Percentiles rank a stretch among this genome's conserved stretches.
Conservation (phyloP, 2,329 filamentous ascomycete species). For the Aspergillus melleus region DNA sequence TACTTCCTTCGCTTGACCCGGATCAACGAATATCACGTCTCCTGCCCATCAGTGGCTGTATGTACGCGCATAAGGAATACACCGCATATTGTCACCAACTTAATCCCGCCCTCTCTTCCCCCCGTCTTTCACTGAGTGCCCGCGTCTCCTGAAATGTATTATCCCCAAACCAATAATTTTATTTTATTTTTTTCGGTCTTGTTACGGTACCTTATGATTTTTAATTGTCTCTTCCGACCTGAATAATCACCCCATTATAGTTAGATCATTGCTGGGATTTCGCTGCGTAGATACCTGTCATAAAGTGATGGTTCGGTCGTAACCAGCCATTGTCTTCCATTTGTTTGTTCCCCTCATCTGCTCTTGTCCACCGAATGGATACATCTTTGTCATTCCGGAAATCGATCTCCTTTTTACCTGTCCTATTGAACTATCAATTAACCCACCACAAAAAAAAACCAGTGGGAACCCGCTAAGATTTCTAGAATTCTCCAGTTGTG, state of each 20-base stretch:
- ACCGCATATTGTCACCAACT: slow-evolving; percentile 12
- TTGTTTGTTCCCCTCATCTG: neutral
- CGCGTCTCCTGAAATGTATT: neutral
- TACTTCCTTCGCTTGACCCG: neutral
- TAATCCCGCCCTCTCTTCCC: slow-evolving; percentile 3
- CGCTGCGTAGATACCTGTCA: neutral
- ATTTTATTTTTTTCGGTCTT: no score
- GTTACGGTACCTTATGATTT: neutral
- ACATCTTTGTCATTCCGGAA: neutral
- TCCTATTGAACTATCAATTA: neutral
- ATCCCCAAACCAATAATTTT: neutral
- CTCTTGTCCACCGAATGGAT: neutral
- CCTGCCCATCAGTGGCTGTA: neutral
- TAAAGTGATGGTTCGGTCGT: neutral
- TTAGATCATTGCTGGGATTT: neutral
- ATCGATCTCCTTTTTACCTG: slow-evolving; percentile 2
- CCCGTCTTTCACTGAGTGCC: neutral
- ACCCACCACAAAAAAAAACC: neutral
- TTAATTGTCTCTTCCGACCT: neutral
- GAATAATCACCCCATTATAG: neutral
- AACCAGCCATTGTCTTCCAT: neutral
- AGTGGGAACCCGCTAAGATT: slow-evolving; percentile 2
- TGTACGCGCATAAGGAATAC: slow-evolving; percentile 3
- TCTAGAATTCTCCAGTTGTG: slow-evolving; percentile 12
- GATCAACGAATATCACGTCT: neutral